phyloP scores from a whole-genome alignment of 768 basidiomycete species.

The Calocybe cyanea region DNA sequence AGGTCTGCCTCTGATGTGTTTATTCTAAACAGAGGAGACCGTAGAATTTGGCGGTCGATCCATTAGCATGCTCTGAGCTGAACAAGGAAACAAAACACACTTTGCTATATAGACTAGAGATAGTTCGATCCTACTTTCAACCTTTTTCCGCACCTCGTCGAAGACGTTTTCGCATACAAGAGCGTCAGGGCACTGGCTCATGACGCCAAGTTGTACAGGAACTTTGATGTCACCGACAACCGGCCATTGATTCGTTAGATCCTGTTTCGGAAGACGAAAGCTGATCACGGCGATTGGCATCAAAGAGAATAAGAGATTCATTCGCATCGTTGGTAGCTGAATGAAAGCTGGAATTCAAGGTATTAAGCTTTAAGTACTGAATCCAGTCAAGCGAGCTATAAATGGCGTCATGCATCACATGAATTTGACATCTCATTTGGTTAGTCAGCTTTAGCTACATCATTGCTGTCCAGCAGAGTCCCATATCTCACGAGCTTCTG shows the following conservation, averaged over 20 bases:
- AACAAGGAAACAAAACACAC: slow-evolving; percentile 39
- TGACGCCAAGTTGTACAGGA: slow-evolving; percentile 47
- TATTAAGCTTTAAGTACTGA: slow-evolving; percentile 4
- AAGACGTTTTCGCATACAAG: slow-evolving; percentile 76
- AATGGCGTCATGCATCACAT: slow-evolving; percentile 15
- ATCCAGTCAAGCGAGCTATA: neutral
- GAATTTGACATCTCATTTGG: neutral
- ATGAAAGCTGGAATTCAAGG: neutral
- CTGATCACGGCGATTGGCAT: slow-evolving; percentile 1
- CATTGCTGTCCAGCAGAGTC: slow-evolving; percentile 26
- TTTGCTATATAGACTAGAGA: slow-evolving; percentile 69
- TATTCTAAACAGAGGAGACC: slow-evolving; percentile 35
- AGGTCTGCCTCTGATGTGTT: slow-evolving; percentile 64
- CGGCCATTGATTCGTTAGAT: slow-evolving; percentile 1
- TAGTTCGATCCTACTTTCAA: slow-evolving; percentile 62
- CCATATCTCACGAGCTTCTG: slow-evolving; percentile 57
- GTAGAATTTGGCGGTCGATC: neutral
- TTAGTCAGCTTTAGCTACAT: neutral
- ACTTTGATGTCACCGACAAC: slow-evolving; percentile 32
- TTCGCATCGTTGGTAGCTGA: slow-evolving; percentile 7
- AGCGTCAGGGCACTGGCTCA: slow-evolving; percentile 75
- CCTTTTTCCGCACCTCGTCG: slow-evolving; percentile 62
- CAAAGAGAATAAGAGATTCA: slow-evolving; percentile 6
- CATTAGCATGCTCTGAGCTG: too few species aligned
- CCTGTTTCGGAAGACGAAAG: slow-evolving; percentile 8